A percentile compares a stretch with the other conserved stretches of the same genome.
phyloP scores from a whole-genome alignment of 108 stramenopile species.

The Conticribra weissflogii region DNA sequence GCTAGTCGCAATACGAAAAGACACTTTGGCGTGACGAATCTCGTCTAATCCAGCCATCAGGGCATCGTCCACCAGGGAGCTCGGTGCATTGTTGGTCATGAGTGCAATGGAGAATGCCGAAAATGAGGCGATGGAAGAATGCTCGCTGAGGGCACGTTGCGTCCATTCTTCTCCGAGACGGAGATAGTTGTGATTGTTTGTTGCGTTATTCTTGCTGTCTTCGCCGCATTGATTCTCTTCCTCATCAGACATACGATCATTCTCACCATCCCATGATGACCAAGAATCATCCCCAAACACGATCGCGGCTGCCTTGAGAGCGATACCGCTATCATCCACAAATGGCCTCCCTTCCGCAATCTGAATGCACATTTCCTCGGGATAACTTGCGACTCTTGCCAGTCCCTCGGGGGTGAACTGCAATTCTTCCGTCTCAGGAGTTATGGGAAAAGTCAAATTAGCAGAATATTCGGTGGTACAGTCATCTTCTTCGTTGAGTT shows the following conservation, averaged over 20 bases:
- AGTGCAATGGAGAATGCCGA: slow-evolving; percentile 66
- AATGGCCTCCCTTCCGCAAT: slow-evolving; percentile 52
- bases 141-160: slow-evolving; percentile 57
- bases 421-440: neutral
- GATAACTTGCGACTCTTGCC: neutral
- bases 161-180: slow-evolving; percentile 60
- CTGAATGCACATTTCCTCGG: slow-evolving; percentile 6
- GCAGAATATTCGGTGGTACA: slow-evolving; percentile 18
- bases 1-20: slow-evolving; percentile 58
- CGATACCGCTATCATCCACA: slow-evolving; percentile 41
- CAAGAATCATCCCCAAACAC: slow-evolving; percentile 16
- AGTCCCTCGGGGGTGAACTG: slow-evolving; percentile 14
- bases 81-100: slow-evolving; percentile 66
- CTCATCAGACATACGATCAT: neutral
- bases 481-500: slow-evolving; percentile 7
- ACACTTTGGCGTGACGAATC: slow-evolving; percentile 57
- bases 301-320: slow-evolving; percentile 33
- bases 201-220: slow-evolving; percentile 8
- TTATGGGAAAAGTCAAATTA: slow-evolving; percentile 29
- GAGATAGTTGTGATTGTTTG: no score
- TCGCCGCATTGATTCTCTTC: neutral
- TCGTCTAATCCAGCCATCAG: slow-evolving; percentile 63
- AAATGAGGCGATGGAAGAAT: slow-evolving; percentile 66
- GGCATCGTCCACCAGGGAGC: slow-evolving; percentile 57
- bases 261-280: slow-evolving; percentile 5